These are phyloP conservation scores for Macaranga tanarius DNA, from an alignment of 441 rosid species.

Conservation along the genomic window DNA sequence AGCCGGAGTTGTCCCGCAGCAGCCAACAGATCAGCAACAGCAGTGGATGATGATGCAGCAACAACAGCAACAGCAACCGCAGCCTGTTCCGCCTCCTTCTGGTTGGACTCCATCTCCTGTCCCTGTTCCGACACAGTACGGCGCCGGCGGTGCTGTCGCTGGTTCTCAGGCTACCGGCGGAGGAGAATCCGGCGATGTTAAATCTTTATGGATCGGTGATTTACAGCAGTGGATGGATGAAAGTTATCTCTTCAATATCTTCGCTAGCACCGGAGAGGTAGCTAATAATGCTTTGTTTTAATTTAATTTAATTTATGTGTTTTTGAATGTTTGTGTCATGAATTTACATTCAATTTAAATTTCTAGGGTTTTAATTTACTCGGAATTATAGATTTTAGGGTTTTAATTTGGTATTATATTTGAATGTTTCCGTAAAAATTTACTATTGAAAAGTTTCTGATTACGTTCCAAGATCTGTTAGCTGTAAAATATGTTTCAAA, in stretches of 20 bases:
- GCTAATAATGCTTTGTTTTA: neutral
- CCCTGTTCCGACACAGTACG: constrained; percentile 53
- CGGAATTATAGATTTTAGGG: no score
- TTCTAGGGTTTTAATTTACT: no score
- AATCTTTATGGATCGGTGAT: constrained; percentile 89
- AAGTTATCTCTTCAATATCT: constrained; percentile 52
- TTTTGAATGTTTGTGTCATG: no score
- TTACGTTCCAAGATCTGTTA: no score
- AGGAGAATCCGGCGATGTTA: constrained; percentile 53
- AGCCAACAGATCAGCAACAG: constrained; percentile 34
- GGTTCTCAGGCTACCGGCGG: constrained; percentile 28
- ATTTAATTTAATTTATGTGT: neutral
- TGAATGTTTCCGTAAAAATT: no score
- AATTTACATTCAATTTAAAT: no score
- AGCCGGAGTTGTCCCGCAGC: constrained; percentile 47
- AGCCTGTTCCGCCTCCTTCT: constrained; percentile 60
- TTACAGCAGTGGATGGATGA: constrained; percentile 95
- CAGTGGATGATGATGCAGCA: constrained; percentile 65
- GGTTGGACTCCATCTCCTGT: constrained; percentile 72
- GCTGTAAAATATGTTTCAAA: no score
- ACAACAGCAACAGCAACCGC: constrained; percentile 32
- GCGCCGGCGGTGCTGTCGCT: constrained; percentile 30
- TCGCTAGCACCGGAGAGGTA: constrained; percentile 66
- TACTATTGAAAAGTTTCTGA: no score
- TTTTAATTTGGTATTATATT: no score